Percentiles rank a stretch among this genome's conserved stretches.
Conservation (phyloP, 768 basidiomycete genomes). For the Tephrocybe sp. region DNA sequence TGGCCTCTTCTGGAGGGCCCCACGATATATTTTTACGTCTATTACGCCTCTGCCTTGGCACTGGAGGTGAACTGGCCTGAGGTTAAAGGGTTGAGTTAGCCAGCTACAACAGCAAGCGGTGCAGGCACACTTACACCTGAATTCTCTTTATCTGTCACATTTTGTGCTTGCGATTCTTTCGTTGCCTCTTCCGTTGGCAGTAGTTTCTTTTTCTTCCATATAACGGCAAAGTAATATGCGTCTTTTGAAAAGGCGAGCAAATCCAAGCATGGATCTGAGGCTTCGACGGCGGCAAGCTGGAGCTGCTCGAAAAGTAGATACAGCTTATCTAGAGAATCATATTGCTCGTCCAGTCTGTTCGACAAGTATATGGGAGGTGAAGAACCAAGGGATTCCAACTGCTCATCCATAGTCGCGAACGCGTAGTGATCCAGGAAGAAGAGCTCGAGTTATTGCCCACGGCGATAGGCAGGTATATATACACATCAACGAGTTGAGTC, state of each 20-base stretch:
- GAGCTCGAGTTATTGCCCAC: too few species aligned
- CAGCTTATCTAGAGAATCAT: slow-evolving; percentile 35
- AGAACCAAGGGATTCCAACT: too few species aligned
- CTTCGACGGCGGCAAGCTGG: slow-evolving; percentile 39
- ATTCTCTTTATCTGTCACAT: background rate
- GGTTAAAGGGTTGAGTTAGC: too few species aligned
- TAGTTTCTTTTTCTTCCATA: slow-evolving; percentile 18
- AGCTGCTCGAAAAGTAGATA: slow-evolving; percentile 35
- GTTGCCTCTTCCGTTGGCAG: background rate
- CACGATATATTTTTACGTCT: too few species aligned
- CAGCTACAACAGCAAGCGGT: too few species aligned
- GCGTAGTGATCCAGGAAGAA: too few species aligned
- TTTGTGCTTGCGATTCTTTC: background rate
- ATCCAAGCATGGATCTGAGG: slow-evolving; percentile 33
- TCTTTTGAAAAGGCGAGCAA: slow-evolving; percentile 37
- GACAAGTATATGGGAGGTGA: slow-evolving; percentile 18
- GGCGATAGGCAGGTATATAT: too few species aligned
- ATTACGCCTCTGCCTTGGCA: background rate
- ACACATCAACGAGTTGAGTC: too few species aligned
- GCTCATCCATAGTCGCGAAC: too few species aligned
- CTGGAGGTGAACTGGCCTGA: background rate
- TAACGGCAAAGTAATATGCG: slow-evolving; percentile 40
- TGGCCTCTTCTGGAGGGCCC: slow-evolving; percentile 9
- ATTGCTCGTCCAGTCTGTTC: slow-evolving; percentile 32
- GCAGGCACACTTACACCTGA: background rate